Percentiles rank a stretch among this genome's conserved stretches.
Evolutionary conservation across 306 rosid species (phyloP).

Genomic region (Albizia julibrissin): DNA sequence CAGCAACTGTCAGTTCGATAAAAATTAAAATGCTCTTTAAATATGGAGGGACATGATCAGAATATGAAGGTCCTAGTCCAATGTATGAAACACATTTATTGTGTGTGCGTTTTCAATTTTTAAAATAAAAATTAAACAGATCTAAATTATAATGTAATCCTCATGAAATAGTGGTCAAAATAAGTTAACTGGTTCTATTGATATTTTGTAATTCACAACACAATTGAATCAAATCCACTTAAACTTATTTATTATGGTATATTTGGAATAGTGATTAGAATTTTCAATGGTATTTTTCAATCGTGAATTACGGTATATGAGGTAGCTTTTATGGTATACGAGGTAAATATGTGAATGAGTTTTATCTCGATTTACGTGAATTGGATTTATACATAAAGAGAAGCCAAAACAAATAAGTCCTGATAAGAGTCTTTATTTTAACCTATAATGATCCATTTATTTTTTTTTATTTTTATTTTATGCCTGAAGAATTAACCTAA

Average conservation of each 20-base stretch:
- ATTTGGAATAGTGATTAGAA: no score
- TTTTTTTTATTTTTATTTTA: no score
- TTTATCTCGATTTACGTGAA: no score
- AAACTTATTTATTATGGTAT: no score
- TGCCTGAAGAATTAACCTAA: not conserved
- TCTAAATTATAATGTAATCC: not conserved
- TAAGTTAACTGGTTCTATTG: not conserved
- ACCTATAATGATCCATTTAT: not conserved
- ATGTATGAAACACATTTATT: not conserved
- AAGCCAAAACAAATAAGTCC: no score
- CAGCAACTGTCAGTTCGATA: not conserved
- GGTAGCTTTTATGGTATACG: no score
- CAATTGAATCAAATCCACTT: no score
- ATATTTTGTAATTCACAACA: not conserved
- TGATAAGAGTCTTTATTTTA: no score
- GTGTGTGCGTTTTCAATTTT: not conserved
- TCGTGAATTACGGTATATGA: no score
- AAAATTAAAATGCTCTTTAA: not conserved
- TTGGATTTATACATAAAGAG: no score
- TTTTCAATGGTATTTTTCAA: no score
- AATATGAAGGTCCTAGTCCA: not conserved
- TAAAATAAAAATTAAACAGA: not conserved
- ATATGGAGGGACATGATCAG: not conserved
- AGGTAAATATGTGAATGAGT: no score
- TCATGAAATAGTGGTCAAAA: not conserved